Evolutionary conservation across 73 alveolate genomes (phyloP), one percentile per base, ranked within the genome.

Genomic region (Paramecium octaurelia): DNA sequence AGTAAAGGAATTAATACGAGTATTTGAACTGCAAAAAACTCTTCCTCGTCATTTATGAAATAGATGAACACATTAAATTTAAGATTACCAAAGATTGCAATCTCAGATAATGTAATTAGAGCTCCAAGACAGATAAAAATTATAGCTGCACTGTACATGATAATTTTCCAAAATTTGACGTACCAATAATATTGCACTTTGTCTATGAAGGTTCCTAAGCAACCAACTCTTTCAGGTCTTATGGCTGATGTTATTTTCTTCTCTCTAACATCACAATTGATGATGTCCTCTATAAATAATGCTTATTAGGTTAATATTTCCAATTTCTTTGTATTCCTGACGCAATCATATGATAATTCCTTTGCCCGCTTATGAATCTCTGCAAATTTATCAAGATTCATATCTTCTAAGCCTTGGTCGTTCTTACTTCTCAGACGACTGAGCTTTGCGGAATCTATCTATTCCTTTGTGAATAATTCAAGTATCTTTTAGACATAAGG

Each of bases 241-340:
- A 43, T 24, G 16, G 64, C 75, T 20, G 91, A 80, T 40, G 44
- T 10, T 18, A 80, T 80, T 46, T 80, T 80, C n/a, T 31, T 31
- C 18, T 35, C 87, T 16, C 42, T 12, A 43, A 5, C 1, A 31
- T 40, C 70, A 42, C 57, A 80, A 48, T 80, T 40, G 0, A 80
- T 40, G 7, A 80, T 46, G 18, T 80, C 91, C 27, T 80, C 91
- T 8, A 80, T 80, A 46, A 80, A 80, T 43, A 80, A 21, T 23
- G 91, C 91, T 24, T 80, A 40, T 24, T 44, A 0, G 0, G 75
- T 80, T 43, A 80, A 48, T 11, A 44, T 31, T 44, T 80, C 91
- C 21, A 80, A 23, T 21, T 80, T 80, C 18, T 80, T 44, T 12
- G 70, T 20, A n/a, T 40, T 80, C 21, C 91, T 80, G 0, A 48